phyloP scores from a whole-genome alignment of 257 asterid genomes.

The Solanum piurae region DNA sequence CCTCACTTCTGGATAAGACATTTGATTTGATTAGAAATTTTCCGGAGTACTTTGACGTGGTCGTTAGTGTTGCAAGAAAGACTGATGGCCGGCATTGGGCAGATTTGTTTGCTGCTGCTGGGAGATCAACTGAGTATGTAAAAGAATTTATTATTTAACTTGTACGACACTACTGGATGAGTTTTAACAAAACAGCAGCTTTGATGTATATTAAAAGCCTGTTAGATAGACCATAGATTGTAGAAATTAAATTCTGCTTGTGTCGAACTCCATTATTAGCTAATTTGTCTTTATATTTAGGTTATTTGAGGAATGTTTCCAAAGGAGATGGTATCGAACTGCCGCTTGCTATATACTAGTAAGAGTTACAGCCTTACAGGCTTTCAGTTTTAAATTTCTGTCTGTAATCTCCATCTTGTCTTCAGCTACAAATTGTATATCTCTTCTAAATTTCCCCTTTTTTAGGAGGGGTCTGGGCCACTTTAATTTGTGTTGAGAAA shows the following conservation, averaged over 20 bases:
- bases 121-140: conserved; percentile 94
- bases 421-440: not conserved
- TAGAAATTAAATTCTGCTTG: not conserved
- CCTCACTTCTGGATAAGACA: conserved; percentile 82
- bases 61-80: conserved; percentile 98
- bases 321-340: conserved; percentile 46
- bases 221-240: not conserved
- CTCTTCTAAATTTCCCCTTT: not conserved
- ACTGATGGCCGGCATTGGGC: conserved; percentile 99
- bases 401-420: not conserved
- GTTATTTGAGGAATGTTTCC: conserved; percentile 48
- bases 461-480: not conserved
- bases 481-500: conserved; percentile 6
- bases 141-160: conserved; percentile 4
- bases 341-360: conserved; percentile 52
- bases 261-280: not conserved
- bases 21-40: conserved; percentile 90
- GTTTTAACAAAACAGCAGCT: not conserved
- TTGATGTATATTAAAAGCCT: not conserved
- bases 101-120: conserved; percentile 93
- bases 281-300: conserved; percentile 13
- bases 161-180: not conserved
- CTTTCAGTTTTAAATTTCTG: not conserved
- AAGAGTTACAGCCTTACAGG: conserved; percentile 3
- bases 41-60: conserved; percentile 95